Evolutionary conservation across 371 early-diverging fungal genomes (phyloP), one percentile per base, ranked within the genome.

Genomic region (Phascolomyces articulosus): DNA sequence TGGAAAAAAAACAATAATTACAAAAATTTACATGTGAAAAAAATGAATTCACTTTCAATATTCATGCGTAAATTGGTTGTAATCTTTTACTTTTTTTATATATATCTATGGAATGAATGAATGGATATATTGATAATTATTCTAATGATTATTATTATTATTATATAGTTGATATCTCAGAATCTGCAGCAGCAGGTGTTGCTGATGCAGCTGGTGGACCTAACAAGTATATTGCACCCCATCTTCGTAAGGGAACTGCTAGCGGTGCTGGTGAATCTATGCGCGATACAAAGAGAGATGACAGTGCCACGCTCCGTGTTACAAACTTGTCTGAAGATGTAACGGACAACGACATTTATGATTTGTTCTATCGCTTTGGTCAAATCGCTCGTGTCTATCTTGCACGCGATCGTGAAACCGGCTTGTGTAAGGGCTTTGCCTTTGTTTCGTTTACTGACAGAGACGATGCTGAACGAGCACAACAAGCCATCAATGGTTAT

Each of bases 261-360:
- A 73, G 76, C 11, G 88, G 79, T 54, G 73, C 77, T 60, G 84
- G 78, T 24, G 84, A 79, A 65, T 71, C 83, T 48, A 71, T 82
- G 73, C 86, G 87, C 68, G 77, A 78, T 60, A 78, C 78, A 58
- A 78, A 82, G 71, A 87, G 94, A 59, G 95, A 95, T 74, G 96
- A 96, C 55, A 75, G 84, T 71, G 87, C 90, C 51, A 95, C 96
- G 21, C 82, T 98, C 38, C 94, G 98, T 75, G 94, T 98, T 63
- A 94, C 96, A 59, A 98, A 98, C 81, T 83, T 98, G 79, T 96
- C 97, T 40, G 97, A 96, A 78, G 95, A 96, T 67, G 90, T 91
- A 24, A 88, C 89, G 38, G 96, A 98, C 62, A 80, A 76, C 53
- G 98, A 98, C 77, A 86, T 98, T 57, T 84, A 90, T 70, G 96